Percentiles rank a stretch among this genome's conserved stretches.
phyloP scores from a whole-genome alignment of 192 early-diverging fungal genomes.

The Entophlyctis luteolus region DNA sequence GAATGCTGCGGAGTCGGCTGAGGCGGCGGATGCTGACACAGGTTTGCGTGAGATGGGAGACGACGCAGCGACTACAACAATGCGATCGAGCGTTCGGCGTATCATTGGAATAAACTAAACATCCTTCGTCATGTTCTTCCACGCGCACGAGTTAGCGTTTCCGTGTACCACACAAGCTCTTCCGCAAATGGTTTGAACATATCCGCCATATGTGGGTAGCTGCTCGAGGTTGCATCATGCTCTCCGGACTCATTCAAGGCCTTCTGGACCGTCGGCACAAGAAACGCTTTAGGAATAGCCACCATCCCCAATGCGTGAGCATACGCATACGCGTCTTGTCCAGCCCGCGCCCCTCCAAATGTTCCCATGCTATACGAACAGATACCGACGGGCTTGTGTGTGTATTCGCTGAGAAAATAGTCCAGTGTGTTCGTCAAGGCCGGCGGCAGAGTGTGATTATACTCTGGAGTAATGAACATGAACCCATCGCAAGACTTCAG shows the following conservation, averaged over 20 bases:
- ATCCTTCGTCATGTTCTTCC: no score
- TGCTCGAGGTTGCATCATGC: not conserved
- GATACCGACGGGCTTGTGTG: slow-evolving; percentile 30
- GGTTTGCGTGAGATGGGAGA: no score
- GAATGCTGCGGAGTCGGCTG: no score
- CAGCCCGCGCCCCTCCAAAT: slow-evolving; percentile 34
- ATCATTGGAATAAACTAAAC: no score
- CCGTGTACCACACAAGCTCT: slow-evolving; percentile 25
- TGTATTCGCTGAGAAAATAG: slow-evolving; percentile 33
- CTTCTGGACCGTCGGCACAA: slow-evolving; percentile 12
- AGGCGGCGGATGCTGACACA: no score
- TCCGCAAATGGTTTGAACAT: slow-evolving; percentile 12
- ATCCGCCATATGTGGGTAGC: not conserved
- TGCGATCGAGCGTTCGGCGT: no score
- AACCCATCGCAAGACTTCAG: slow-evolving; percentile 30
- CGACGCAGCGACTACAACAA: no score
- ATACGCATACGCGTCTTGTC: slow-evolving; percentile 10
- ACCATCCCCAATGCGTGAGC: slow-evolving; percentile 26
- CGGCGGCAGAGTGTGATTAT: slow-evolving; percentile 36
- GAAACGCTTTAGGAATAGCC: slow-evolving; percentile 23
- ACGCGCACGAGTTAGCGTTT: no score
- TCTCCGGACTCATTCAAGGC: slow-evolving; percentile 24
- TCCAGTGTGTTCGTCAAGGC: slow-evolving; percentile 35
- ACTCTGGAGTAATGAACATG: slow-evolving; percentile 31
- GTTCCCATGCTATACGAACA: slow-evolving; percentile 29